Conservation (phyloP, 371 early-diverging fungal genomes). For the Mucor saturninus region DNA sequence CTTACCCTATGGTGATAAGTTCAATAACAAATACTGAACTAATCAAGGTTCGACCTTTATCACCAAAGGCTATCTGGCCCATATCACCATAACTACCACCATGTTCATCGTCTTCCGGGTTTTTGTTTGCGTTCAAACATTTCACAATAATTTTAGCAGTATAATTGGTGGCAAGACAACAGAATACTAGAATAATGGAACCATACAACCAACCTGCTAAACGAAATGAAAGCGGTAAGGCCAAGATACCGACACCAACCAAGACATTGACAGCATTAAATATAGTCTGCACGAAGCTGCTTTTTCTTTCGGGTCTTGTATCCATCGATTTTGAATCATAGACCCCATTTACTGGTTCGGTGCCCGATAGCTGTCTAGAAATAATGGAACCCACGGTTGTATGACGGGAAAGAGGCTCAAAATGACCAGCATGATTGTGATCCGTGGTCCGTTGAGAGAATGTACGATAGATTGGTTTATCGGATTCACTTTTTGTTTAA, state of each 20-base stretch:
- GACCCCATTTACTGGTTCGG: background rate
- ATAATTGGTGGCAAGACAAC: conserved; percentile 51
- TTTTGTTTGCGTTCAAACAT: conserved; percentile 47
- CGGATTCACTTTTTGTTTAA: background rate
- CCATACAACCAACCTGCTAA: conserved; percentile 62
- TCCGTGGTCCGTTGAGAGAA: conserved; percentile 18
- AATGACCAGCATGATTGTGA: conserved; percentile 3
- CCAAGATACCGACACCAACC: conserved; percentile 63
- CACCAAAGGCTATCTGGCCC: conserved; percentile 69
- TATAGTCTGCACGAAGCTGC: conserved; percentile 48
- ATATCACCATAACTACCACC: conserved; percentile 63
- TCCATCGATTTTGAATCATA: too few relatives aligned
- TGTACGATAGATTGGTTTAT: conserved; percentile 13
- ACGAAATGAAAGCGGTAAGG: conserved; percentile 39
- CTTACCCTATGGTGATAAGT: conserved; percentile 59
- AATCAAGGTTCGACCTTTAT: conserved; percentile 48
- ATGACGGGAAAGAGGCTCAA: conserved; percentile 27
- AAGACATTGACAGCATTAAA: conserved; percentile 68
- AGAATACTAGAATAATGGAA: conserved; percentile 50
- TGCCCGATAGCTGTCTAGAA: conserved; percentile 9
- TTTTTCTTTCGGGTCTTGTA: conserved; percentile 1
- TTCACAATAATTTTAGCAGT: conserved; percentile 63
- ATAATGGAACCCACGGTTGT: conserved; percentile 27
- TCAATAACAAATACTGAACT: conserved; percentile 64
- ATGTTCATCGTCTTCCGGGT: conserved; percentile 6